These are phyloP conservation scores for Metarhizium sp. DNA, from an alignment of 2,329 filamentous ascomycete genomes.

Conservation along the genomic window DNA sequence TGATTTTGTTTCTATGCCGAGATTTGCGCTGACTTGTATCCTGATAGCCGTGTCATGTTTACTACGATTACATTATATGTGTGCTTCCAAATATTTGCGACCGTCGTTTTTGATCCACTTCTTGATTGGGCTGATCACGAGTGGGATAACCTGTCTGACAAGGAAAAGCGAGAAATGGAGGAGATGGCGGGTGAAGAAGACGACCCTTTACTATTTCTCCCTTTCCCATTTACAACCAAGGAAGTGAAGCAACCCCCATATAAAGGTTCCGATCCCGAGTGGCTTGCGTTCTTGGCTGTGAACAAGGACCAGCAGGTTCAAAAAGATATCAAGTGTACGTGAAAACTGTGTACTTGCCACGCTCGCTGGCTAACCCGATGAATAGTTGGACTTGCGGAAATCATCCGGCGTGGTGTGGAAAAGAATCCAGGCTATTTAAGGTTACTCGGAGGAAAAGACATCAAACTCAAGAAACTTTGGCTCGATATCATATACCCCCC, in stretches of 20 bases:
- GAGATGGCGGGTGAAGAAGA: constrained; percentile 33
- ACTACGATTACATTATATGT: constrained; percentile 23
- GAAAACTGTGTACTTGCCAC: background rate
- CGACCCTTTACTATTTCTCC: constrained; percentile 44
- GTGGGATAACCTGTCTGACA: constrained; percentile 30
- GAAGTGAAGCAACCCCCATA: constrained; percentile 40
- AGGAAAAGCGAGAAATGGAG: constrained; percentile 32
- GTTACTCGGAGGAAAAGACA: constrained; percentile 34
- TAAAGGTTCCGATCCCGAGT: constrained; percentile 51
- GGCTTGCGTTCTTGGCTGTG: constrained; percentile 50
- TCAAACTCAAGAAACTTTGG: constrained; percentile 44
- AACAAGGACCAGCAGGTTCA: constrained; percentile 41
- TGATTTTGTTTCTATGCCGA: background rate
- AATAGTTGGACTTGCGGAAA: constrained; percentile 21
- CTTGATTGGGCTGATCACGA: constrained; percentile 32
- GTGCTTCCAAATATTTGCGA: constrained; percentile 34
- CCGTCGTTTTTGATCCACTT: constrained; percentile 36
- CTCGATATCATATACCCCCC: constrained; percentile 52
- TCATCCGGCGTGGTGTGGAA: constrained; percentile 28
- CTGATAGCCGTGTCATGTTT: constrained; percentile 18
- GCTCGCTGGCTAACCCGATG: background rate
- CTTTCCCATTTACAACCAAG: constrained; percentile 50
- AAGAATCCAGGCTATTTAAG: constrained; percentile 31
- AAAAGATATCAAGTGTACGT: constrained; percentile 36
- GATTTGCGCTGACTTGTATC: background rate